Evolutionary conservation across 345 rosid genomes (phyloP).

Genomic region (Acer yangbiense): DNA sequence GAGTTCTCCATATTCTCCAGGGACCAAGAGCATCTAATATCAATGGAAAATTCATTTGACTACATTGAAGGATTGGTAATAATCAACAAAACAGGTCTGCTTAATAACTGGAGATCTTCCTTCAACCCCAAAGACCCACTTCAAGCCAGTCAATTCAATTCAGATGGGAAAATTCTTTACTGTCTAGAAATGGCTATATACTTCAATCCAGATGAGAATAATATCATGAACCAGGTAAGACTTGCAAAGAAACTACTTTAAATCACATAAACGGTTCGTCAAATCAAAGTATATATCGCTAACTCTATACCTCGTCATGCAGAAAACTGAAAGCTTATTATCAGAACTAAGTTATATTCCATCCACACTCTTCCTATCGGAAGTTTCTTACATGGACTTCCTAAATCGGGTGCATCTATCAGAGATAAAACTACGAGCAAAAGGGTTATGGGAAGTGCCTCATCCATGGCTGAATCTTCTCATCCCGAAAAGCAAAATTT

Average conservation of each 20-base stretch:
- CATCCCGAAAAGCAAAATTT: conserved; percentile 65
- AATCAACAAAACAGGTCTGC: conserved; percentile 75
- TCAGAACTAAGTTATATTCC: conserved; percentile 67
- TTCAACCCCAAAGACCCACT: conserved; percentile 70
- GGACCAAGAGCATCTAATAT: conserved; percentile 85
- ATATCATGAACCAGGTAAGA: conserved; percentile 53
- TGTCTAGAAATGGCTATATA: conserved; percentile 86
- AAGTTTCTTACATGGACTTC: conserved; percentile 76
- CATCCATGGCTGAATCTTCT: conserved; percentile 98
- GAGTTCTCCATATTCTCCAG: conserved; percentile 73
- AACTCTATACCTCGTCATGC: conserved; percentile 24
- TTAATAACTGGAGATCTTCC: conserved; percentile 83
- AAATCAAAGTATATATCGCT: conserved; percentile 15
- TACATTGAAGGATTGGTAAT: conserved; percentile 90
- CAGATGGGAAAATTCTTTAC: conserved; percentile 79
- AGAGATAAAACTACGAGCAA: conserved; percentile 64
- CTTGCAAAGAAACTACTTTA: conserved; percentile 1
- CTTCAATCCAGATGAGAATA: conserved; percentile 57
- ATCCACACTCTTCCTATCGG: conserved; percentile 67
- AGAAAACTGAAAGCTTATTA: conserved; percentile 58
- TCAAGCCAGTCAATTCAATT: conserved; percentile 68
- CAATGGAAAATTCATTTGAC: conserved; percentile 59
- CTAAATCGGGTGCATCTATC: conserved; percentile 83
- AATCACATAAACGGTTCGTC: conserved; percentile 1
- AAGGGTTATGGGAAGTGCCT: conserved; percentile 92